A percentile compares a stretch with the other conserved stretches of the same genome.
Evolutionary conservation across 2,329 filamentous ascomycete genomes (phyloP).

Genomic region (Epichloe bromicola): DNA sequence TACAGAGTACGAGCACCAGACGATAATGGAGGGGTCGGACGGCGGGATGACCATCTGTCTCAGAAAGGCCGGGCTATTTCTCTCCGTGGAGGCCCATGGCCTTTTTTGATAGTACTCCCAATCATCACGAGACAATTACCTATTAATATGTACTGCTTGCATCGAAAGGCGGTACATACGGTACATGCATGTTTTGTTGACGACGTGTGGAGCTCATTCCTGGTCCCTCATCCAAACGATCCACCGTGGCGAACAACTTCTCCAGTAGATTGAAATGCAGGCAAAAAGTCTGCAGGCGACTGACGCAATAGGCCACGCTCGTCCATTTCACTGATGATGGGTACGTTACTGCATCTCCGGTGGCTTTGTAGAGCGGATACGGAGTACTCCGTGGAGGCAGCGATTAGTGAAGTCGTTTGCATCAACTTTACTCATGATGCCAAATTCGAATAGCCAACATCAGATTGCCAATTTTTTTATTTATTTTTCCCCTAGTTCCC

Average conservation of each 20-base stretch:
- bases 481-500: neutral
- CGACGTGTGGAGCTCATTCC: constrained; percentile 1
- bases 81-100: too few species aligned
- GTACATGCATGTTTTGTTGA: constrained; percentile 3
- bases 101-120: too few species aligned
- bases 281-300: constrained; percentile 3
- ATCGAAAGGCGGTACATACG: neutral
- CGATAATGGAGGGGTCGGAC: neutral
- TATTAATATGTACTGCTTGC: neutral
- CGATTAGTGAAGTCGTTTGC: neutral
- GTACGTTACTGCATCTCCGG: too few species aligned
- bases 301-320: constrained; percentile 5
- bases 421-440: neutral
- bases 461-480: neutral
- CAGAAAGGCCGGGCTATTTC: neutral
- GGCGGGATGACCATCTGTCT: neutral
- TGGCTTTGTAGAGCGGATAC: too few species aligned
- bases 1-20: neutral
- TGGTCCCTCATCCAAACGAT: neutral
- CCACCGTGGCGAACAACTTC: neutral
- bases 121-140: too few species aligned
- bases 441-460: neutral
- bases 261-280: neutral
- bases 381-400: too few species aligned
- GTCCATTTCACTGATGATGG: too few species aligned